Conservation (phyloP, 345 rosid genomes). For the Gossypium thurberi region DNA sequence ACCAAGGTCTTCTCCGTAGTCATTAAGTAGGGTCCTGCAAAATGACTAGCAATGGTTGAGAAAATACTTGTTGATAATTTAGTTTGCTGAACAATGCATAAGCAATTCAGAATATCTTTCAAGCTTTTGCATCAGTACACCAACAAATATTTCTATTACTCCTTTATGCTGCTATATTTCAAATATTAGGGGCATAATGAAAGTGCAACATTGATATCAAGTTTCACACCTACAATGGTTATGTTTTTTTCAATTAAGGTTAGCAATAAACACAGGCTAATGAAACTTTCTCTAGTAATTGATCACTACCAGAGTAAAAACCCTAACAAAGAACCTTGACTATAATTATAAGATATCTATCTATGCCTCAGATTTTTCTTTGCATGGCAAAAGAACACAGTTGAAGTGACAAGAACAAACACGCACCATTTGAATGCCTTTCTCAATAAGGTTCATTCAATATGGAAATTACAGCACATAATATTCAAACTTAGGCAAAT, state of each 20-base stretch:
- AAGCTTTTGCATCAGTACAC: neutral
- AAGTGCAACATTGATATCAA: neutral
- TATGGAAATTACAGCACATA: neutral
- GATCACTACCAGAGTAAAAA: neutral
- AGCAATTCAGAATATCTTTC: neutral
- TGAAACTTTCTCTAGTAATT: slow-evolving; percentile 1
- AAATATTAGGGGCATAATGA: neutral
- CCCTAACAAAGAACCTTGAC: neutral
- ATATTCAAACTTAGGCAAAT: neutral
- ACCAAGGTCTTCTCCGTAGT: slow-evolving; percentile 59
- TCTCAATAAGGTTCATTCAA: neutral
- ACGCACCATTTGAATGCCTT: neutral
- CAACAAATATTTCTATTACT: neutral
- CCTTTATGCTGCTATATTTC: neutral
- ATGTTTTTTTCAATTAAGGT: neutral
- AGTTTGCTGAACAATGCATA: neutral
- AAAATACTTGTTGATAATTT: slow-evolving; percentile 11
- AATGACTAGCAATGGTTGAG: slow-evolving; percentile 13
- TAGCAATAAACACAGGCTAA: neutral
- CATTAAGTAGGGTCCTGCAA: slow-evolving; percentile 63
- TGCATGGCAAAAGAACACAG: neutral
- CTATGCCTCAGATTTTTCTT: neutral
- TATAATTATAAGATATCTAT: neutral
- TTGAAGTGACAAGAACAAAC: neutral
- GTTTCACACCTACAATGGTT: neutral